Percentiles rank a stretch among this genome's conserved stretches.
These are phyloP conservation scores for Aurantiochytrium sp. DNA, from an alignment of 108 stramenopile genomes.

Conservation along the genomic window DNA sequence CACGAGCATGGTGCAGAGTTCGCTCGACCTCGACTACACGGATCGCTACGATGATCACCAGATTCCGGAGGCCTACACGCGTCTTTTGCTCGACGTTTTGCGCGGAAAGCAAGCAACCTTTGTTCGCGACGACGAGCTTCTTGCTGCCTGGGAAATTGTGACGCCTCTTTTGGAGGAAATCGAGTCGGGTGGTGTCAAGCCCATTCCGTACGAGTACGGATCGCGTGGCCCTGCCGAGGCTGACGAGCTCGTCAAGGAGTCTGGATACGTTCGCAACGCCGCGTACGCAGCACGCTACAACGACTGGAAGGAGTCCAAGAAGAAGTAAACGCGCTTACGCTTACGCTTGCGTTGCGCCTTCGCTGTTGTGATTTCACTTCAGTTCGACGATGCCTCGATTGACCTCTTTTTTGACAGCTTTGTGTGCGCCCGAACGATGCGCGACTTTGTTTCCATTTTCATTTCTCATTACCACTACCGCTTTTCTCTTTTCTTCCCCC, in stretches of 20 bases:
- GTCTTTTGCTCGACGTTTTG: conserved; percentile 87
- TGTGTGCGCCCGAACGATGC: too few species aligned
- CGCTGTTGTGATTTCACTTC: too few species aligned
- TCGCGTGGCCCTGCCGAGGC: conserved; percentile 40
- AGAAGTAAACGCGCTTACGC: background rate
- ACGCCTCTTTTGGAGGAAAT: conserved; percentile 81
- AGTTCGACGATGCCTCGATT: too few species aligned
- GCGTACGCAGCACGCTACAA: background rate
- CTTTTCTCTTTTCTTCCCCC: too few species aligned
- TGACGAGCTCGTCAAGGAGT: conserved; percentile 24
- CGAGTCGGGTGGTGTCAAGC: conserved; percentile 36
- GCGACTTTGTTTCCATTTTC: too few species aligned
- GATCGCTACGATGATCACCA: conserved; percentile 27
- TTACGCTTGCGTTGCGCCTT: too few species aligned
- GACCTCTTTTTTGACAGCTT: too few species aligned
- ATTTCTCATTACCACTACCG: too few species aligned
- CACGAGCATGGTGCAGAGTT: conserved; percentile 25
- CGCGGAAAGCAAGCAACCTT: conserved; percentile 75
- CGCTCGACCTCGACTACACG: conserved; percentile 44
- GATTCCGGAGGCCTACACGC: conserved; percentile 92
- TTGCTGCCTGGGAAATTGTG: conserved; percentile 86
- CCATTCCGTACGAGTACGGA: conserved; percentile 45
- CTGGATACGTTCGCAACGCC: background rate
- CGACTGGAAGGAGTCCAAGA: background rate
- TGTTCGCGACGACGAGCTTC: conserved; percentile 89